A percentile compares a stretch with the other conserved stretches of the same genome.
These are phyloP conservation scores for Penicillium mononematosum DNA, from an alignment of 495 filamentous ascomycete species.

Conservation along the genomic window DNA sequence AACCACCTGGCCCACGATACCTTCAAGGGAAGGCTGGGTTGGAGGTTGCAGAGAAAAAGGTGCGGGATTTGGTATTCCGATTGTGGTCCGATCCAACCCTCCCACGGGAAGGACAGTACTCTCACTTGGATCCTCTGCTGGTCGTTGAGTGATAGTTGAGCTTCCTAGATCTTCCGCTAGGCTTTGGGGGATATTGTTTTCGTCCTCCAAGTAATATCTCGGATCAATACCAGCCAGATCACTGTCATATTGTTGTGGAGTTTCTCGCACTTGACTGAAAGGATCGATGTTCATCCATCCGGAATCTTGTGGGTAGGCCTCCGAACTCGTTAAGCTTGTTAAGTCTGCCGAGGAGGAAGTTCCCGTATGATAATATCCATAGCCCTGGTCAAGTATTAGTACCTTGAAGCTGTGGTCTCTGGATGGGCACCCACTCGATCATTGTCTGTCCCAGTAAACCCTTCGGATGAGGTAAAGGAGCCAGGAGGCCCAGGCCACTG, in stretches of 20 bases:
- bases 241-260: not conserved
- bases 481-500: not conserved
- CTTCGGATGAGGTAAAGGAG: not conserved
- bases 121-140: not conserved
- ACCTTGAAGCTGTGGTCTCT: not conserved
- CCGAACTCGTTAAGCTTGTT: not conserved
- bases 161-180: not conserved
- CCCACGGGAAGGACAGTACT: not conserved
- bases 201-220: not conserved
- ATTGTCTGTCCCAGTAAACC: not conserved
- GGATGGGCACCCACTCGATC: not conserved
- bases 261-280: not conserved
- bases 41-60: not conserved
- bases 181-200: not conserved
- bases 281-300: not conserved
- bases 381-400: not conserved
- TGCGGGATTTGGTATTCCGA: not conserved
- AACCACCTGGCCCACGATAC: not conserved
- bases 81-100: not conserved
- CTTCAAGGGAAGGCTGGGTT: not conserved
- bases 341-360: not conserved
- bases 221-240: not conserved
- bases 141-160: not conserved
- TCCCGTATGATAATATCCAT: not conserved
- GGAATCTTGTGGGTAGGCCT: not conserved